Evolutionary conservation across 768 basidiomycete genomes (phyloP), one percentile per base, ranked within the genome.

Genomic region (Podaxis sp.): DNA sequence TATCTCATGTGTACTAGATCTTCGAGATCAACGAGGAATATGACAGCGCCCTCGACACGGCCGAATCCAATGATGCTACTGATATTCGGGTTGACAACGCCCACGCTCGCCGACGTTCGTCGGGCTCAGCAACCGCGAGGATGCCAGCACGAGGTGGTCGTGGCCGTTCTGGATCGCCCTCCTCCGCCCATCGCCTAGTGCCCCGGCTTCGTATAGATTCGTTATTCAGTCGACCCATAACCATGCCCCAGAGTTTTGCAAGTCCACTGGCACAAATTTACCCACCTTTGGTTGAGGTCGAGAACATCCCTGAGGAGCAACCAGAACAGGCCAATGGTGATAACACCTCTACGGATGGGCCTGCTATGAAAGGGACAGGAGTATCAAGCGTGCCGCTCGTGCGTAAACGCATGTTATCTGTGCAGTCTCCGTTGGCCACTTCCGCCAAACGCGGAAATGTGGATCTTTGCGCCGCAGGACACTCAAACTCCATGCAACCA

Each of bases 211-310:
- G 85, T 30, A 59, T 84, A 4, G 76, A 77, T 60, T 84, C 86
- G 2, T 59, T 80, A 4, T 64, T 84, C 53, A 73, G 68, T 20
- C 75, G 74, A 20, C 67, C 69, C 3, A 79, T 80, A 66, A 73
- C 1, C 13, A 40, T 33, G 40, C 40, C 58, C 22, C 80, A 81
- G 17, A 78, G 73, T 54, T 76, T 78, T 33, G 7, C 28, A 30
- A 89, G 88, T 68, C 91, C 92, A 15, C 79, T 93, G 2, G 89
- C 89, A 1, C 89, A 91, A 70, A 77, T 91, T 13, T 93, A 84
- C 70, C 88, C 88, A 60, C 89, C 90, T 12, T 65, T 92, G 20
- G 58, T 86, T 5, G 75, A 89, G 15, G 58, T 86, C 3, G 75
- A 89, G 15, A 84, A 87, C 56, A 49, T 56, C 8, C 46, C 44